Conservation (phyloP, 768 basidiomycete species). For the Tricholoma sp. region DNA sequence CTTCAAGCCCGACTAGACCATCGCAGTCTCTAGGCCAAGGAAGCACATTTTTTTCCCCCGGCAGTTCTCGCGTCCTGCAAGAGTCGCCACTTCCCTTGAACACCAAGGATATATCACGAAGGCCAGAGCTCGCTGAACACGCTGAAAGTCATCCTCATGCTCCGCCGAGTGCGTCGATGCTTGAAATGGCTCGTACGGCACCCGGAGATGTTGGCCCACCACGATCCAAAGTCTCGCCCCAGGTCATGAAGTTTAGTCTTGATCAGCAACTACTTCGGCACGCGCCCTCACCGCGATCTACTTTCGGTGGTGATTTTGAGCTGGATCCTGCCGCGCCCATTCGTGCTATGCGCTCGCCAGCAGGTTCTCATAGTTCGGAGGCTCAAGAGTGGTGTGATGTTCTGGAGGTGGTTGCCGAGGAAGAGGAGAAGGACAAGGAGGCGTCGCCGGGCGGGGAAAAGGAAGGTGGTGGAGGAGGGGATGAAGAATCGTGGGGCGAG, state of each 20-base stretch:
- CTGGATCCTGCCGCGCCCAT: constrained; percentile 37
- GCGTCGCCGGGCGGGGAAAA: constrained; percentile 8
- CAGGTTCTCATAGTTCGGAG: constrained; percentile 1
- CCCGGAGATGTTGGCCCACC: constrained; percentile 48
- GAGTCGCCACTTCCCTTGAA: constrained; percentile 35
- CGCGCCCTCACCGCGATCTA: background rate
- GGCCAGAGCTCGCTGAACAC: background rate
- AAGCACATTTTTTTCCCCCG: constrained; percentile 28
- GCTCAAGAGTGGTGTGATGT: background rate
- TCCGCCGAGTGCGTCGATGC: constrained; percentile 3
- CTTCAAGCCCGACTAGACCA: background rate
- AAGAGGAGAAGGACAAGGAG: constrained; percentile 22
- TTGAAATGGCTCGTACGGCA: constrained; percentile 33
- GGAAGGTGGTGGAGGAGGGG: constrained; percentile 7
- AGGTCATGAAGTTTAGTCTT: constrained; percentile 24
- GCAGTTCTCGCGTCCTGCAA: constrained; percentile 33
- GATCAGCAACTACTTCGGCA: constrained; percentile 16
- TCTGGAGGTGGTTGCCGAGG: constrained; percentile 20
- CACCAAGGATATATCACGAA: background rate
- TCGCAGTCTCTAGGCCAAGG: background rate
- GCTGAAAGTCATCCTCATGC: background rate
- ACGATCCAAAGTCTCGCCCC: constrained; percentile 21
- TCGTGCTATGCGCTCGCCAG: constrained; percentile 25
- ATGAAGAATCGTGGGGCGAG: constrained; percentile 58
- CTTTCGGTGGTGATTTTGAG: constrained; percentile 21